Evolutionary conservation across 2,329 filamentous ascomycete genomes (phyloP), one percentile per base, ranked within the genome.

Genomic region (Ceratocystis smalleyi): DNA sequence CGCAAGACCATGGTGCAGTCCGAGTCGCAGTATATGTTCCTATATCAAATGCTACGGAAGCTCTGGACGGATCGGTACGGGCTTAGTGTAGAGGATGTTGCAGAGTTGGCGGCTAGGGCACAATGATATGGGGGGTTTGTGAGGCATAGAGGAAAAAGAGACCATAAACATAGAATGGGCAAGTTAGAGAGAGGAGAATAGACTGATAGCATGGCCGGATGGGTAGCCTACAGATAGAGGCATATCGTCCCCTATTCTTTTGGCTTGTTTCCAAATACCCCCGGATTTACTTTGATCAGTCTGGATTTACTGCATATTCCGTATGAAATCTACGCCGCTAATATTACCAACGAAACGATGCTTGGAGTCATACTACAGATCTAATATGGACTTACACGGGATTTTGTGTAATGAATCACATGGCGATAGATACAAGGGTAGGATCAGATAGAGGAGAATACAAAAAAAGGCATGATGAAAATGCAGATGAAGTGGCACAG

Each of bases 1-100:
- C 83, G 94, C 19, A 88, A 89, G 77, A 89, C 86, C 75, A 99
- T 99, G 94, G 94, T 99, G 4, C 94, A 97, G 75, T 86, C 88
- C 57, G 88, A 92, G 69, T 73, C 81, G 59, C 94, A 99, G 73
- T 94, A 88, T 70, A 75, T 83, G 45, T 96, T 97, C 73, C 82
- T 99, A 65, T 97, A 99, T 75, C 84, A 91, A 70, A 89, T 95
- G 1, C 74, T 96, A 70, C 82, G 84, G 62, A 87, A 90, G 72
- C 77, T 84, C 63, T 91, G 88, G 85, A 76, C 83, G 67, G 84
- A 88, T 43, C 84, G 80, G 70, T 84, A 87, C 70, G 77, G 77
- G 7, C 17, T 64, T 10, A 61, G 55, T 43, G 43, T 61, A 27
- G 60, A 61, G 24, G 65, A 66, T 40, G 61, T 66, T 17, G 43